phyloP scores from a whole-genome alignment of 1,284 basidiomycete species.

The Paramarasmius palmivorus region DNA sequence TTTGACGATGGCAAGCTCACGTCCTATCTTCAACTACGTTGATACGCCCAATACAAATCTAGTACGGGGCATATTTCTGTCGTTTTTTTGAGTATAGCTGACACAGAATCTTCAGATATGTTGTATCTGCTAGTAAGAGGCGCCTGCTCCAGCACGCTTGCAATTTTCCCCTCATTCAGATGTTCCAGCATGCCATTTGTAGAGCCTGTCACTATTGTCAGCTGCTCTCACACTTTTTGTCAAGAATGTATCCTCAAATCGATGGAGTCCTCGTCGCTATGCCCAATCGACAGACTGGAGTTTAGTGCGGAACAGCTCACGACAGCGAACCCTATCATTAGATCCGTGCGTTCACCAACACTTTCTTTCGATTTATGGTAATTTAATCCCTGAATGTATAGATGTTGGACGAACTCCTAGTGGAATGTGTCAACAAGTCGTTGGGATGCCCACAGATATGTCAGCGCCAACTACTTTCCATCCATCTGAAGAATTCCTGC shows the following conservation, averaged over 20 bases:
- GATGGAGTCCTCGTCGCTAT: conserved; percentile 61
- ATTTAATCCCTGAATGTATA: conserved; percentile 29
- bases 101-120: neutral
- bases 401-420: conserved; percentile 84
- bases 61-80: neutral
- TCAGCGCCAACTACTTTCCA: conserved; percentile 68
- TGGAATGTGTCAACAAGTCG: conserved; percentile 64
- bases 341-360: conserved; percentile 55
- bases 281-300: conserved; percentile 81
- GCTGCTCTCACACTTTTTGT: conserved; percentile 86
- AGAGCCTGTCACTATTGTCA: conserved; percentile 70
- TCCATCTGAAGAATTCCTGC: conserved; percentile 67
- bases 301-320: conserved; percentile 53
- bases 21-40: neutral
- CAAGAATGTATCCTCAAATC: conserved; percentile 72
- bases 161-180: neutral
- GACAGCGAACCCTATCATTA: conserved; percentile 68
- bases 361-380: conserved; percentile 12
- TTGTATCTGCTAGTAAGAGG: conserved; percentile 1
- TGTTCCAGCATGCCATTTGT: conserved; percentile 64
- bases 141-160: neutral
- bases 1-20: too few relatives aligned
- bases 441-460: conserved; percentile 66
- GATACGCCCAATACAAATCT: neutral
- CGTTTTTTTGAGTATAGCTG: neutral